Conservation (phyloP, 106 monocot species). For the Posidonia australis region DNA sequence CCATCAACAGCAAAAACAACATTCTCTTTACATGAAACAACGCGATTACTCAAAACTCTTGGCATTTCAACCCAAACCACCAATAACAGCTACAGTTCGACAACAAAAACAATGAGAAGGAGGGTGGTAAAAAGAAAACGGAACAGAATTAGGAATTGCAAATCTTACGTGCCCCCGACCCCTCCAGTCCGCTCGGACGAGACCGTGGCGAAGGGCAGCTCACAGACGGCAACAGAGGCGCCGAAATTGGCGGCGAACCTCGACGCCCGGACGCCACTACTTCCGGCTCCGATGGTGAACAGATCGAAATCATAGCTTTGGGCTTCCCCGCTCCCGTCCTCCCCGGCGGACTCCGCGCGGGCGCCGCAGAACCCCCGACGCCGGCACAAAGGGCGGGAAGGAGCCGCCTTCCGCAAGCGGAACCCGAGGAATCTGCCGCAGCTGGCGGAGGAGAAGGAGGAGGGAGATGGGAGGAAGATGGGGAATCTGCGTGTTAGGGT, state of each 20-base stretch:
- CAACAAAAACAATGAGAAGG: too few relatives aligned
- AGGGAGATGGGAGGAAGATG: conserved; percentile 4
- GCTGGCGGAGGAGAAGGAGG: conserved; percentile 1
- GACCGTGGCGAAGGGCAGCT: conserved; percentile 63
- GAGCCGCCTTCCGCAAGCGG: neutral
- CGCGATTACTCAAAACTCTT: too few relatives aligned
- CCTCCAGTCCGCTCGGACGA: conserved; percentile 56
- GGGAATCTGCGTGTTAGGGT: conserved; percentile 13
- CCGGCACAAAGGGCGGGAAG: neutral
- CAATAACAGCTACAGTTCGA: too few relatives aligned
- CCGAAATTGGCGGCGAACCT: conserved; percentile 55
- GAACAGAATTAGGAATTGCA: neutral
- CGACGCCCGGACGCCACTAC: conserved; percentile 68
- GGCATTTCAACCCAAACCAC: too few relatives aligned
- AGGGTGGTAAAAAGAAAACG: too few relatives aligned
- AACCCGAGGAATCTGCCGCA: neutral
- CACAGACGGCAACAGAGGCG: conserved; percentile 62
- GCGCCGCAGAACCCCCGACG: conserved; percentile 7
- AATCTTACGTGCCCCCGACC: conserved; percentile 65
- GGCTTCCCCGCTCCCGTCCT: conserved; percentile 4
- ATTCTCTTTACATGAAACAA: too few relatives aligned
- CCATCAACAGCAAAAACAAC: too few relatives aligned
- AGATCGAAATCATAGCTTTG: conserved; percentile 54
- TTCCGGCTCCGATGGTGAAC: conserved; percentile 79
- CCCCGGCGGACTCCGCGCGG: conserved; percentile 6